Evolutionary conservation across 2,329 filamentous ascomycete species (phyloP), one percentile per base, ranked within the genome.

Genomic region (Ophiostoma piceae): DNA sequence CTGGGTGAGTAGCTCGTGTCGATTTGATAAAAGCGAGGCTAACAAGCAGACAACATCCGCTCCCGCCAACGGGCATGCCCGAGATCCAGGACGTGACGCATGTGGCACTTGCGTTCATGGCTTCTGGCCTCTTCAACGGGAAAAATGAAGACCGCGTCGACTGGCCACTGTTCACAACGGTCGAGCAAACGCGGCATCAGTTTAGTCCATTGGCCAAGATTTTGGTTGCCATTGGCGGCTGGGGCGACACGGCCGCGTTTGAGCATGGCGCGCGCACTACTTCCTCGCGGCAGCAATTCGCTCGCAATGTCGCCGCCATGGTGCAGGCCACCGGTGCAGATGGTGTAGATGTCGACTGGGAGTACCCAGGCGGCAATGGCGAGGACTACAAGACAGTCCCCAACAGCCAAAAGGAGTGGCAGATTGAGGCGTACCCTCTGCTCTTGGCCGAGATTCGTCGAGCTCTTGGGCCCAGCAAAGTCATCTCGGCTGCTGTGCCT

Each of bases 211-310:
- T 80, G 35, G 88, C 88, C 26, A 88, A 90, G 73, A 78, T 92
- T 29, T 84, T 90, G 80, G 83, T 92, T 51, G 89, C 90, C 26
- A 87, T 93, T 72, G 90, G 90, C 12, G 90, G 90, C 68, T 93
- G 90, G 90, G 90, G 89, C 0, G 88, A 92, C 71, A 88, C 84
- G 0, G 76, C 78, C 7, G 90, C 89, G 0, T 92, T 91, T 75
- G 83, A 84, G 0, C 77, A 76, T 11, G 89, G 84, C 0, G 86
- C 87, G 1, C 82, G 80, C 67, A 82, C 82, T 3, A 80, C 84
- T 0, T 74, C 77, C 6, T 84, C 82, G 1, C 84, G 88, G 19
- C 80, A 82, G 71, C 79, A 78, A 8, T 93, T 90, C 79, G 88
- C 89, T 1, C 80, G 80, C 64, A 90, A 91, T 73, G 83, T 92